phyloP scores from a whole-genome alignment of 1,139 yeast species.

The Magnusiomyces ingens region DNA sequence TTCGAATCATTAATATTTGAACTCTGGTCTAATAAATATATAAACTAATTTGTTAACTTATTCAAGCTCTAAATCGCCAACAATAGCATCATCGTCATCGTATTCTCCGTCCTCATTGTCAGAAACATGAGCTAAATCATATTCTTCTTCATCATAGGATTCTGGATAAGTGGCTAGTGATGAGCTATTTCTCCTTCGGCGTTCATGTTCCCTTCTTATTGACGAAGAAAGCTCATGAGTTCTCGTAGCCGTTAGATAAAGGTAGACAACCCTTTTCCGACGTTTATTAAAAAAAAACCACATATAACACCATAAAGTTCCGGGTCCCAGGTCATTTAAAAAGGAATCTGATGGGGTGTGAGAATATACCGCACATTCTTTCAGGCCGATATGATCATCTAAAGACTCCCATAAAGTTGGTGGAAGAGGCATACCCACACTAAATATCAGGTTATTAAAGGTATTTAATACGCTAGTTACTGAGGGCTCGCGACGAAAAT shows the following conservation, averaged over 20 bases:
- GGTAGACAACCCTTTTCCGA: constrained; percentile 81
- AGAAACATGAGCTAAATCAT: constrained; percentile 38
- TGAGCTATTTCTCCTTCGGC: constrained; percentile 5
- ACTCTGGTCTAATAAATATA: not conserved
- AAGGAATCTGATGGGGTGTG: constrained; percentile 76
- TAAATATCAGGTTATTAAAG: constrained; percentile 72
- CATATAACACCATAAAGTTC: constrained; percentile 81
- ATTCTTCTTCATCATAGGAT: constrained; percentile 42
- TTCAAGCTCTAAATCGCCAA: constrained; percentile 38
- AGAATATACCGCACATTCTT: constrained; percentile 69
- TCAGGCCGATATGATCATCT: constrained; percentile 75
- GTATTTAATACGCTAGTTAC: constrained; percentile 55
- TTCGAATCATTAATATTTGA: not conserved
- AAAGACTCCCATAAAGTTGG: constrained; percentile 85
- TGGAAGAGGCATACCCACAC: constrained; percentile 56
- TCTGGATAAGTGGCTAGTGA: constrained; percentile 23
- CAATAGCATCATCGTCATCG: constrained; percentile 29
- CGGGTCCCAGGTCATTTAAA: constrained; percentile 59
- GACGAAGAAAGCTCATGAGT: constrained; percentile 26
- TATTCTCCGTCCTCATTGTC: constrained; percentile 23
- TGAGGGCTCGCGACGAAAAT: constrained; percentile 54
- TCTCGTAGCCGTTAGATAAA: constrained; percentile 45
- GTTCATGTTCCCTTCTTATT: constrained; percentile 15
- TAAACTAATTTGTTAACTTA: constrained; percentile 8
- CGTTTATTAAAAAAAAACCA: constrained; percentile 91